phyloP scores from a whole-genome alignment of 352 stramenopile species.

The Globisporangium viniferum region DNA sequence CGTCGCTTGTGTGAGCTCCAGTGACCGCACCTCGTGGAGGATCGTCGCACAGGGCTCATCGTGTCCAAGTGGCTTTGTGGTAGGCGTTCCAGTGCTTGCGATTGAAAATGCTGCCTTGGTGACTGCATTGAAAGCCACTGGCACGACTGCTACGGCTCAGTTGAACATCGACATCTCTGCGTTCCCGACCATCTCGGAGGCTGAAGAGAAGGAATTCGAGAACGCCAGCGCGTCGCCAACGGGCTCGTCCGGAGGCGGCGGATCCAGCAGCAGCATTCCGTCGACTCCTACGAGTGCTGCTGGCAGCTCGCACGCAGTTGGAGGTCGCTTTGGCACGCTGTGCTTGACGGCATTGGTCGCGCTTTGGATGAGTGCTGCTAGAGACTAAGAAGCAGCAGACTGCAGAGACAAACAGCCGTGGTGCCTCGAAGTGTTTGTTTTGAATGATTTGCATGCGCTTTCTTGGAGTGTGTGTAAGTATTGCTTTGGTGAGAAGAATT shows the following conservation, averaged over 20 bases:
- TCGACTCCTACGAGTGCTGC: constrained; percentile 2
- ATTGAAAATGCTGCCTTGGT: constrained; percentile 54
- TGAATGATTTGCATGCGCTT: neutral
- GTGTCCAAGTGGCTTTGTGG: constrained; percentile 36
- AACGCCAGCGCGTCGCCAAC: neutral
- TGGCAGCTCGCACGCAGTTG: neutral
- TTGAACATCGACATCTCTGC: constrained; percentile 46
- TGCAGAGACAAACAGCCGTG: neutral
- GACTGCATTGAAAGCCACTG: constrained; percentile 25
- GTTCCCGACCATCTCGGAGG: constrained; percentile 43
- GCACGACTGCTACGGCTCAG: constrained; percentile 32
- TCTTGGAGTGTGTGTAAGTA: no score
- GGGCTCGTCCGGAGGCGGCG: neutral
- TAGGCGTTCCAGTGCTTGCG: constrained; percentile 32
- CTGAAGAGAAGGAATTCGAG: constrained; percentile 39
- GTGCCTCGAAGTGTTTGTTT: neutral
- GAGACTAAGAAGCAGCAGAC: neutral
- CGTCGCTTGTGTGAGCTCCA: constrained; percentile 57
- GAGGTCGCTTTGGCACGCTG: neutral
- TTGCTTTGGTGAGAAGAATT: no score
- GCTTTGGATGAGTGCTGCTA: constrained; percentile 2
- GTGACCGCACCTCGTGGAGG: constrained; percentile 40
- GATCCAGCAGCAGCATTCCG: neutral
- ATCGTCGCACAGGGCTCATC: constrained; percentile 43
- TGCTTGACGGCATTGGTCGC: constrained; percentile 6